phyloP scores from a whole-genome alignment of 352 stramenopile species.

The Phytopythium sindhum region DNA sequence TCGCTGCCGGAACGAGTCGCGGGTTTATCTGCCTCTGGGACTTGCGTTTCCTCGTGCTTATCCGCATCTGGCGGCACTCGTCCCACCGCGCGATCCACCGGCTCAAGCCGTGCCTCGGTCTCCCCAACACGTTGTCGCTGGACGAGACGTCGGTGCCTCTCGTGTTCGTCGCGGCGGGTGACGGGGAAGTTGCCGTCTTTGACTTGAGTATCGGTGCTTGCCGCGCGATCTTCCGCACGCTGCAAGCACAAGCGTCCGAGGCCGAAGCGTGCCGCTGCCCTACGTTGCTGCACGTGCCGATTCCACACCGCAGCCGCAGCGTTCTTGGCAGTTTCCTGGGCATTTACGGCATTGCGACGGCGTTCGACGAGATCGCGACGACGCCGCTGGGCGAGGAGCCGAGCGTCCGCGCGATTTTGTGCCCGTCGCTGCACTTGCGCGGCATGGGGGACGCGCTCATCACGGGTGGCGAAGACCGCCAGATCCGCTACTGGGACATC shows the following conservation, averaged over 20 bases:
- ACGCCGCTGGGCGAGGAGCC: slow-evolving; percentile 70
- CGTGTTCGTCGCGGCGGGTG: slow-evolving; percentile 92
- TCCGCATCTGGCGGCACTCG: slow-evolving; percentile 96
- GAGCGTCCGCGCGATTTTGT: slow-evolving; percentile 85
- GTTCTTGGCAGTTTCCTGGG: slow-evolving; percentile 72
- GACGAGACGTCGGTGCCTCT: slow-evolving; percentile 83
- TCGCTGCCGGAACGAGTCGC: slow-evolving; percentile 91
- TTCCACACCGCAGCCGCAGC: slow-evolving; percentile 68
- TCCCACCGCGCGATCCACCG: slow-evolving; percentile 88
- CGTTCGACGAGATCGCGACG: slow-evolving; percentile 81
- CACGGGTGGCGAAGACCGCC: slow-evolving; percentile 92
- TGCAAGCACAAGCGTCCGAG: slow-evolving; percentile 75
- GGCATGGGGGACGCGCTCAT: slow-evolving; percentile 86
- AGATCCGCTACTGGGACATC: slow-evolving; percentile 98
- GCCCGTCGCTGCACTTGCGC: slow-evolving; percentile 84
- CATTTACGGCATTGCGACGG: slow-evolving; percentile 76
- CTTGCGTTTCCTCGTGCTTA: slow-evolving; percentile 93
- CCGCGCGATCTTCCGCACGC: slow-evolving; percentile 89
- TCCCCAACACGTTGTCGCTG: slow-evolving; percentile 75
- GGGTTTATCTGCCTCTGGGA: slow-evolving; percentile 97
- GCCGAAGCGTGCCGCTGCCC: slow-evolving; percentile 72
- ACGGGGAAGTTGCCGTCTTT: slow-evolving; percentile 90
- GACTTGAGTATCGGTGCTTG: slow-evolving; percentile 89
- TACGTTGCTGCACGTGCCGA: slow-evolving; percentile 69
- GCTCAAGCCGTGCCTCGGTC: slow-evolving; percentile 76